Base-by-base conservation (phyloP, 805 yeast species). In the Wickerhamiella hasegawae region DNA sequence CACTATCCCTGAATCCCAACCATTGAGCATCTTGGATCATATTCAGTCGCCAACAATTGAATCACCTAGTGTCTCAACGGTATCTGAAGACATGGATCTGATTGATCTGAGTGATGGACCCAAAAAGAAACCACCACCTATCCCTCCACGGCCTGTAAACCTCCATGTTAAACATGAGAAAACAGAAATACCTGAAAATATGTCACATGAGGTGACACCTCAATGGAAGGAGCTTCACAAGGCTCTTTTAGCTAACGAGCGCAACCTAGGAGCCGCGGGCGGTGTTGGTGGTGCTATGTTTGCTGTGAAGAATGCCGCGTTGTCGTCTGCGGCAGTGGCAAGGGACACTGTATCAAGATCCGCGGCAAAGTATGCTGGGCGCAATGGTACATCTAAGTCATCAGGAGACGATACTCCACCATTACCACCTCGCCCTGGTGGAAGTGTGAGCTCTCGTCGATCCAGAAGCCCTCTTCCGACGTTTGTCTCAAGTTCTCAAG, bases 1-100 rank as follows among this genome's bases (percentile, higher is more conserved):
- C 37, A 51, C 55, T 3, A 41, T 38, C n/a, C 57, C 59, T 38
- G 51, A 52, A 44, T 45, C 41, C 45, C 47, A 33, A 21, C 18
- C 33, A 5, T 31, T 36, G 14, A 35, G 28, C 15, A 12, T 16
- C n/a, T 19, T 28, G 11, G 11, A 6, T 21, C 6, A 11, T 21
- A 6, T 21, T 21, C 6, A 8, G 6, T 21, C 24, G 24, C 24
- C 24, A 11, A 21, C 24, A 21, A 6, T 11, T 8, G 24, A 6
- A 6, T 8, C 24, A 6, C 6, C 24, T 11, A 21, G 24, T 21
- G n/a, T n/a, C n/a, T n/a, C n/a, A n/a, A n/a, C n/a, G n/a, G 14
- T 25, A 16, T 6, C 14, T 6, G 5, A 6, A n/a, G 31, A 12
- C 12, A 12, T 6, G 4, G 18, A 14, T 16, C 31, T 28, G 6